Evolutionary conservation across 176 grass and related monocot species (phyloP), one percentile per base, ranked within the genome.

Genomic region (Carex pumila): DNA sequence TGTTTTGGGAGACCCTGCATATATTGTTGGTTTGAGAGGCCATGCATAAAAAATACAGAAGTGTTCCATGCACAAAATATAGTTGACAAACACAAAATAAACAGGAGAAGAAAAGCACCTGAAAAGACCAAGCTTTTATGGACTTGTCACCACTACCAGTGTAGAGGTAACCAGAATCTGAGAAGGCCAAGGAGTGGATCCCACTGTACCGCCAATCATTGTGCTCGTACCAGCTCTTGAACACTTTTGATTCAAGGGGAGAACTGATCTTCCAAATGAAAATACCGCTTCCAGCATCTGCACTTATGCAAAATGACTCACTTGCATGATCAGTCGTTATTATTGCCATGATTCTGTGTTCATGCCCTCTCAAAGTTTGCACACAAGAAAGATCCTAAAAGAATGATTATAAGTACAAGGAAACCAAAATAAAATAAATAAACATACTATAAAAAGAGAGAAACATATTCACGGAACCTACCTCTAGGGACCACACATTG

Each of bases 61-160:
- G 2, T 45, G 14, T 29, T 75, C 12, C 43, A 75, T 29, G 45
- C 71, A 75, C 1, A 50, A 75, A 49, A 21, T 47, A 52, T 75
- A 30, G 7, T 13, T 14, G 30, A 75, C 45, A 75, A 17, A 52
- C 53, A 9, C 21, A 49, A 30, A 53, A 22, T 52, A 77, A 77
- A 77, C 13, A 32, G 50, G 12, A 76, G 37, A 55, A 21, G 29
- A 15, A 31, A 80, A 57, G 68, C 71, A 98, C 95, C 92, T 95
- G 91, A 58, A 98, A 85, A 81, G 91, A 98, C 95, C 95, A 98
- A 76, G 89, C 95, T 86, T 98, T 98, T 58, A 98, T 91, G 83
- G 91, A 92, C 73, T 92, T 98, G 80, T 98, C 91, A 84, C 86
- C 94, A 80, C 95, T 88, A 66, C 91, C 95, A 79, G 81, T 93